Evolutionary conservation across 495 filamentous ascomycete species (phyloP).

Genomic region (Articulospora tetracladia): DNA sequence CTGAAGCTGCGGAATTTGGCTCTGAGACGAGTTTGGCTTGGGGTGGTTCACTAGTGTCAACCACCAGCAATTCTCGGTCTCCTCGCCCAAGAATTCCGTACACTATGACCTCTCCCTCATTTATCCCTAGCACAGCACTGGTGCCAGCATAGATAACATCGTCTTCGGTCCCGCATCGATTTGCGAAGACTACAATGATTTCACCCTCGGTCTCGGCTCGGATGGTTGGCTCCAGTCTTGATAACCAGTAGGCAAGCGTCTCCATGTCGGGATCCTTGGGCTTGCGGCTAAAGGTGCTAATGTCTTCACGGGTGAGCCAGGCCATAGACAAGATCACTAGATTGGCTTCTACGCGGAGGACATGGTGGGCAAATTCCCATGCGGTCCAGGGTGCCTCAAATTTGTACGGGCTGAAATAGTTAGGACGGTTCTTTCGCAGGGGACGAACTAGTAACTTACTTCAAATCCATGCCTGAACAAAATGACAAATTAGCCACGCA

Average conservation of each 20-base stretch:
- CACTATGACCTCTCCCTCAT: slow-evolving; percentile 60
- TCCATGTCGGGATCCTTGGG: slow-evolving; percentile 62
- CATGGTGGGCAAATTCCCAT: slow-evolving; percentile 83
- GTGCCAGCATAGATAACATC: slow-evolving; percentile 75
- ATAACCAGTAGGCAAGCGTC: slow-evolving; percentile 88
- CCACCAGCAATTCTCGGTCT: slow-evolving; percentile 59
- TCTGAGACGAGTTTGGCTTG: slow-evolving; percentile 23
- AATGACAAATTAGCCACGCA: background rate
- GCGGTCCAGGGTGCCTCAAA: slow-evolving; percentile 73
- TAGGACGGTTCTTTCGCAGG: background rate
- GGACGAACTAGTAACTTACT: slow-evolving; percentile 35
- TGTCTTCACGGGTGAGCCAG: slow-evolving; percentile 65
- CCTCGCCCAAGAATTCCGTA: slow-evolving; percentile 65
- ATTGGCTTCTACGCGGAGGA: slow-evolving; percentile 60
- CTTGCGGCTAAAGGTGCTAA: slow-evolving; percentile 37
- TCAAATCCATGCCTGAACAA: slow-evolving; percentile 61
- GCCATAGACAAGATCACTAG: slow-evolving; percentile 85
- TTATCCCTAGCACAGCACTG: slow-evolving; percentile 74
- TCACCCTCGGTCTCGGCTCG: slow-evolving; percentile 51
- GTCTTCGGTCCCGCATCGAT: slow-evolving; percentile 70
- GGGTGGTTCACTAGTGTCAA: slow-evolving; percentile 44
- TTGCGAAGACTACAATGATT: slow-evolving; percentile 77
- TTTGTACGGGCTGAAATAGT: slow-evolving; percentile 52
- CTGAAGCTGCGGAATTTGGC: slow-evolving; percentile 3
- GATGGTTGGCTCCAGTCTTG: slow-evolving; percentile 72